phyloP scores from a whole-genome alignment of 106 monocot species.

The Agapanthus africanus region DNA sequence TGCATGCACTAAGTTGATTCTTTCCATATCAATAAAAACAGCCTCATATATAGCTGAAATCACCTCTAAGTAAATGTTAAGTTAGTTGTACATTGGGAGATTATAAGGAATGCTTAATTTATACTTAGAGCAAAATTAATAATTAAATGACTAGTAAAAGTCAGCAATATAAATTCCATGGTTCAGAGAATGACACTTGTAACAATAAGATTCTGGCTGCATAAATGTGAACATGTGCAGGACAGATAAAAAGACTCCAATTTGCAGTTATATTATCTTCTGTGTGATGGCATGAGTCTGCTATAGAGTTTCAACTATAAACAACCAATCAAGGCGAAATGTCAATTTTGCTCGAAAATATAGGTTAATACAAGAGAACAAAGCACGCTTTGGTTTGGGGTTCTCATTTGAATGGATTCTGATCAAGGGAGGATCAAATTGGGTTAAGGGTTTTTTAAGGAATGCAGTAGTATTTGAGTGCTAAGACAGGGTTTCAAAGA shows the following conservation, averaged over 20 bases:
- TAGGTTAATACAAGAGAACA: no score
- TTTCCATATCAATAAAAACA: not conserved
- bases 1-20: not conserved
- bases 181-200: not conserved
- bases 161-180: not conserved
- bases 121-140: not conserved
- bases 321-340: no score
- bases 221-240: not conserved
- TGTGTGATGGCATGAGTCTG: not conserved
- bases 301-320: not conserved
- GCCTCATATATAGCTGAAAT: not conserved
- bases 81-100: not conserved
- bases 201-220: no score
- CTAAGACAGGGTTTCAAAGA: no score
- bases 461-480: no score
- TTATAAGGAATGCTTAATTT: not conserved
- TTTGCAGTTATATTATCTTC: not conserved
- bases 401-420: no score
- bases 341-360: no score
- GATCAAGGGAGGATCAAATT: no score
- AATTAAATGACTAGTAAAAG: not conserved
- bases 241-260: not conserved
- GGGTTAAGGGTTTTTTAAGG: no score
- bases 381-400: not conserved
- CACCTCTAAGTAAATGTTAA: not conserved